Evolutionary conservation across 2,329 filamentous ascomycete genomes (phyloP).

Genomic region (Sarocladiaceae sp.): DNA sequence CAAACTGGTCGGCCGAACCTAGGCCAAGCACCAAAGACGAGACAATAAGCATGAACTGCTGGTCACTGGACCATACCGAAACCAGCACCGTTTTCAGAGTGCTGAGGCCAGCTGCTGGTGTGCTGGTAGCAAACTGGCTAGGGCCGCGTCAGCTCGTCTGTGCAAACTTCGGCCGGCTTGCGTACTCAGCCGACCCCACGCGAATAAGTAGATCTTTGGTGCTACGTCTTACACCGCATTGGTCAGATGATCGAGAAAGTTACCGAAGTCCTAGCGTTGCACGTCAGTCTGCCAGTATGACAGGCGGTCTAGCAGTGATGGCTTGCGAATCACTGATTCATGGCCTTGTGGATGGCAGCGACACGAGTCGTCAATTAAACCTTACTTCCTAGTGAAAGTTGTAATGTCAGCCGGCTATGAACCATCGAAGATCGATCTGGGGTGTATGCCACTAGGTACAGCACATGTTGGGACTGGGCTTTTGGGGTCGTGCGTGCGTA

Average conservation of each 20-base stretch:
- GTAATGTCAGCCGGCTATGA: no score
- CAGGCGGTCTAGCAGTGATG: background rate
- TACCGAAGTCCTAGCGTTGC: no score
- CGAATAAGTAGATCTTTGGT: background rate
- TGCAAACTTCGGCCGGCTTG: constrained; percentile 3
- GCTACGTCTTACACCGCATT: constrained; percentile 1
- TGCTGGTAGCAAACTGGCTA: background rate
- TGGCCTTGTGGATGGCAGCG: no score
- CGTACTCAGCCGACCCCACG: constrained; percentile 1
- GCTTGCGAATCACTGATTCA: no score
- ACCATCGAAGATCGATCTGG: no score
- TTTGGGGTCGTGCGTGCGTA: no score
- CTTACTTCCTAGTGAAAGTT: no score
- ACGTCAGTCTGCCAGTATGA: no score
- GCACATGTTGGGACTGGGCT: no score
- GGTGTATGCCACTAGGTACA: no score
- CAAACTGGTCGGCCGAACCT: no score
- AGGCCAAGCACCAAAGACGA: background rate
- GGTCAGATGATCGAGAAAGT: background rate
- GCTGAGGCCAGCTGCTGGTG: background rate
- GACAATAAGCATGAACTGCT: background rate
- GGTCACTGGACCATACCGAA: background rate
- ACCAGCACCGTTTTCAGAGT: background rate
- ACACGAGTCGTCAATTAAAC: no score
- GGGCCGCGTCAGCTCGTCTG: background rate